Percentiles rank a stretch among this genome's conserved stretches.
These are phyloP conservation scores for Arctostaphylos glauca DNA, from an alignment of 148 eudicot species.

Conservation along the genomic window DNA sequence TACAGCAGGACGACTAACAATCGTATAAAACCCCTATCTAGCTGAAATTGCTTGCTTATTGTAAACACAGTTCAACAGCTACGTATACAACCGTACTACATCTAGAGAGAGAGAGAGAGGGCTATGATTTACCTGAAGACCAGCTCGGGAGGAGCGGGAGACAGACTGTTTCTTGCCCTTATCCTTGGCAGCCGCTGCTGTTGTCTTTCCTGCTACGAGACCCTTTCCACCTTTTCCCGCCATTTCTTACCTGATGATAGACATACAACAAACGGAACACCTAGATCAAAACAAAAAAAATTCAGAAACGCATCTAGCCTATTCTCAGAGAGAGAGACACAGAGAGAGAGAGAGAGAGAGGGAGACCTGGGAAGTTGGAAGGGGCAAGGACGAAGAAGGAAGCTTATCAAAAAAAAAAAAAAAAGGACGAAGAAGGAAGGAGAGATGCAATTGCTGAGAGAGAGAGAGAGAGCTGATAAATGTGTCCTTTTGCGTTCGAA, in stretches of 20 bases:
- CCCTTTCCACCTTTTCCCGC: conserved; percentile 89
- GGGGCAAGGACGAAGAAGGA: background rate
- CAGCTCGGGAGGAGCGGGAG: conserved; percentile 83
- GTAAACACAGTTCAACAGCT: background rate
- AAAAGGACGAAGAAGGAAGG: background rate
- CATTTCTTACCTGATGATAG: conserved; percentile 31
- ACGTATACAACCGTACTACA: background rate
- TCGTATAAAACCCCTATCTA: background rate
- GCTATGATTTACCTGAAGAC: conserved; percentile 63
- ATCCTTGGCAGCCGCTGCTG: conserved; percentile 62
- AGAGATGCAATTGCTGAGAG: background rate
- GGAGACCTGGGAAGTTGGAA: background rate
- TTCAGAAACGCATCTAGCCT: background rate
- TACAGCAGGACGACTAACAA: background rate
- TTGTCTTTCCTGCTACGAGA: conserved; percentile 66
- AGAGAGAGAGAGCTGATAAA: background rate
- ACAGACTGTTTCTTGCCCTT: conserved; percentile 73
- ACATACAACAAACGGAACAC: background rate
- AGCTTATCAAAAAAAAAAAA: too few relatives aligned
- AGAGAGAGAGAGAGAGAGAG: background rate
- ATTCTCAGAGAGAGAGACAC: background rate
- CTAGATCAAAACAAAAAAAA: background rate
- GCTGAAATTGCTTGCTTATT: background rate
- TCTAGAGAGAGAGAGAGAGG: background rate
- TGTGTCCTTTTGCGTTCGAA: background rate